Evolutionary conservation across 306 rosid genomes (phyloP), one percentile per base, ranked within the genome.

Genomic region (Urtica urens): DNA sequence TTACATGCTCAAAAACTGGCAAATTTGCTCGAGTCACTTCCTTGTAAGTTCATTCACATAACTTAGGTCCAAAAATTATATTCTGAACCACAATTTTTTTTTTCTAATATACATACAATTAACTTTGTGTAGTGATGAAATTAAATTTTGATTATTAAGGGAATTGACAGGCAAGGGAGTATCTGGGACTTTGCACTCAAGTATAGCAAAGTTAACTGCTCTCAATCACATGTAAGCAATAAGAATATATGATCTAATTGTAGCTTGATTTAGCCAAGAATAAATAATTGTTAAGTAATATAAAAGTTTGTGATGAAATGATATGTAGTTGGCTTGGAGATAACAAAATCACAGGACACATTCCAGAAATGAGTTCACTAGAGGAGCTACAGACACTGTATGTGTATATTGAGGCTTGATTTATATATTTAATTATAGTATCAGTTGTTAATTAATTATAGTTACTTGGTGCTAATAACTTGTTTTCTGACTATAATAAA

Each of bases 321-420:
- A 51, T 60, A 25, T 67, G 33, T 66, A 83, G 95, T 61, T 83
- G 88, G 95, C 77, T 88, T 38, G 82, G 80, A 18, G 66, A 57
- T 38, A 88, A 88, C 71, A 74, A 68, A 23, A 67, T 88, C 30
- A 33, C 82, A 18, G 95, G 97, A 61, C n/a, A 8, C 21, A 70
- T 88, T 24, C 97, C 96, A 1, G 84, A 81, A 17, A 25, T 88
- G 70, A 37, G 75, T 38, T 55, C 67, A 44, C 5, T 88, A 53
- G 74, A 63, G 66, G 83, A 60, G 28, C 46, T 88, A 25, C 45
- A 70, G 66, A 78, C 78, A 35, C 45, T 88, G 97, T 88, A 83
- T 15, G 86, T 66, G 35, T 40, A 53, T 34, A 10, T 28, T 13
- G 7, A 8, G 37, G 37, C 13, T 31, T 13, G 37, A 13, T 31